phyloP scores from a whole-genome alignment of 1,284 basidiomycete species.

The Tranzscheliella williamsii region DNA sequence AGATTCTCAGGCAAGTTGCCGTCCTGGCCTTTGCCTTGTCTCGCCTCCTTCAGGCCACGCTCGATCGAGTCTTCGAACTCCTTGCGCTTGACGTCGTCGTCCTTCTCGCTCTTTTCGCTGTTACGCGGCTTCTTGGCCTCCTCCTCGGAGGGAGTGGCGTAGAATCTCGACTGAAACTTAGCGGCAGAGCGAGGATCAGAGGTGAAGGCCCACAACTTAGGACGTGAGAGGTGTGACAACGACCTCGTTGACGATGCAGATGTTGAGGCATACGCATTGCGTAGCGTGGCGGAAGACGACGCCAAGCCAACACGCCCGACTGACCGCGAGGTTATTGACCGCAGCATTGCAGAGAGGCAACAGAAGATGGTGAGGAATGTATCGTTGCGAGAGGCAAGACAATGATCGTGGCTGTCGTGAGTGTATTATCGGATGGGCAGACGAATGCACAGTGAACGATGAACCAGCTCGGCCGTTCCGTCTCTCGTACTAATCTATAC shows the following conservation, averaged over 20 bases:
- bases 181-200: conserved; percentile 1
- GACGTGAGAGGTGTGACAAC: conserved; percentile 15
- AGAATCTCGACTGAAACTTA: conserved; percentile 10
- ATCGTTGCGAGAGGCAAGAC: too few species aligned
- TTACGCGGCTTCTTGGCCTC: conserved; percentile 24
- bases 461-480: too few species aligned
- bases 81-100: conserved; percentile 15
- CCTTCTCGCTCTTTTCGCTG: conserved; percentile 12
- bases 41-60: conserved; percentile 48
- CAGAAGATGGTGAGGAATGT: too few species aligned
- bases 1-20: conserved; percentile 43
- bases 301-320: conserved; percentile 11
- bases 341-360: too few species aligned
- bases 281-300: conserved; percentile 5
- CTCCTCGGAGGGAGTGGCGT: conserved; percentile 39
- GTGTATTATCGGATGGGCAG: too few species aligned
- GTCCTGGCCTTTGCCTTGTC: conserved; percentile 29
- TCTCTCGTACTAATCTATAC: too few species aligned
- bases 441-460: too few species aligned
- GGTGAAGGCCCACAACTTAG: conserved; percentile 13
- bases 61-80: conserved; percentile 48
- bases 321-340: conserved; percentile 33
- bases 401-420: too few species aligned
- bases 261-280: conserved; percentile 1
- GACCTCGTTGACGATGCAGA: conserved; percentile 6